phyloP scores from a whole-genome alignment of 108 stramenopile genomes.

The Stephanodiscus triporus region DNA sequence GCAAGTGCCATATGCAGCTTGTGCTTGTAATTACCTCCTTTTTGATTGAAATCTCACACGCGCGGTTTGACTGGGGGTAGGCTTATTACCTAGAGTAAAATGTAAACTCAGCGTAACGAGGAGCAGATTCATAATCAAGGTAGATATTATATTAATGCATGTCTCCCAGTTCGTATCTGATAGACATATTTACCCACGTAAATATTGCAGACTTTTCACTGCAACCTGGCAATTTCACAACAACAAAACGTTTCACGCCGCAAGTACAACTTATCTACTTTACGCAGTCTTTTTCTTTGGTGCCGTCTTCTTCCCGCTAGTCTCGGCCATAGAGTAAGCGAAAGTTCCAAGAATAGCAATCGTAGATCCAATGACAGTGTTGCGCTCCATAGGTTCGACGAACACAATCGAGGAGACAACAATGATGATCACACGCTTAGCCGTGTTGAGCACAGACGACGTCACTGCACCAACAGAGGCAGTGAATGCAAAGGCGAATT shows the following conservation, averaged over 20 bases:
- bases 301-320: slow-evolving; percentile 45
- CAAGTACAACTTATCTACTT: too few species aligned
- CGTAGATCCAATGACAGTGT: slow-evolving; percentile 85
- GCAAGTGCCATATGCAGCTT: not conserved
- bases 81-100: not conserved
- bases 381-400: slow-evolving; percentile 84
- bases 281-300: slow-evolving; percentile 66
- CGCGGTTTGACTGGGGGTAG: not conserved
- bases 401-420: slow-evolving; percentile 83
- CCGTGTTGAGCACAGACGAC: slow-evolving; percentile 87
- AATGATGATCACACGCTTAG: slow-evolving; percentile 92
- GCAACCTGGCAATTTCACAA: not conserved
- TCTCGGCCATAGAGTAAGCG: slow-evolving; percentile 72
- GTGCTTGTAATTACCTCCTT: not conserved
- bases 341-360: slow-evolving; percentile 85
- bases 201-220: not conserved
- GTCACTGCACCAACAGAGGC: slow-evolving; percentile 85
- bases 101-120: too few species aligned
- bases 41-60: not conserved
- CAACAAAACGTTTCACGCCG: slow-evolving; percentile 2
- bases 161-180: not conserved
- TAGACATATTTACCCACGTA: not conserved
- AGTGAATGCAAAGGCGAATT: slow-evolving; percentile 94
- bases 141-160: too few species aligned
- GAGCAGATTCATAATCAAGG: too few species aligned